phyloP scores from a whole-genome alignment of 2,329 filamentous ascomycete genomes.

The Exophiala lecanii-corni region DNA sequence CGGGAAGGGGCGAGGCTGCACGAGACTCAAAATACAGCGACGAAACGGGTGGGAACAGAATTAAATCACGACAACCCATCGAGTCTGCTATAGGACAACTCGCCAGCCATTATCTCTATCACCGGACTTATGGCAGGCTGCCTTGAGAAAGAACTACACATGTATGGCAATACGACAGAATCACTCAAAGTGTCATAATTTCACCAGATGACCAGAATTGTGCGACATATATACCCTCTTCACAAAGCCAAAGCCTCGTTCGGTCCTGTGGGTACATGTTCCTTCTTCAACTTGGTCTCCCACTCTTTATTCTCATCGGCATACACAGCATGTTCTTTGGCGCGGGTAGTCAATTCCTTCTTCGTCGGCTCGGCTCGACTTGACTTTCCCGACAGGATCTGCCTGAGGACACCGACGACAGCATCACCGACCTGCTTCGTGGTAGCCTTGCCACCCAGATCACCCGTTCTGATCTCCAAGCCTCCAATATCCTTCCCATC shows the following conservation, averaged over 20 bases:
- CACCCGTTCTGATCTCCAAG: conserved; percentile 64
- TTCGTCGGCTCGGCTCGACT: not conserved
- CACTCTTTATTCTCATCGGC: conserved; percentile 12
- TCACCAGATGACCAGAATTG: too few species aligned
- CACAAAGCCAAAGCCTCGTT: conserved; percentile 7
- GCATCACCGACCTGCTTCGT: conserved; percentile 89
- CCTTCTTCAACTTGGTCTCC: conserved; percentile 14
- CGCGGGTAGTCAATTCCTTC: not conserved
- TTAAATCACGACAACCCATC: too few species aligned
- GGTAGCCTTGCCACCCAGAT: conserved; percentile 92
- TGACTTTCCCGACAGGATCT: conserved; percentile 13
- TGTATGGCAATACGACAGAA: too few species aligned
- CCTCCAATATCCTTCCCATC: conserved; percentile 84
- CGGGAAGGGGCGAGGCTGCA: too few species aligned
- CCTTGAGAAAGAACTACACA: too few species aligned
- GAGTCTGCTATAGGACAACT: too few species aligned
- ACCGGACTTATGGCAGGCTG: too few species aligned
- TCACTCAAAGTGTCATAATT: too few species aligned
- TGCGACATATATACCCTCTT: too few species aligned
- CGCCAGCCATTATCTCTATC: too few species aligned
- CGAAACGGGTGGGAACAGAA: too few species aligned
- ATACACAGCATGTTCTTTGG: conserved; percentile 4
- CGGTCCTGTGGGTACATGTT: conserved; percentile 13
- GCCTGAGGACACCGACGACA: conserved; percentile 65
- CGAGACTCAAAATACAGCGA: too few species aligned